Base-by-base conservation (phyloP, 2,329 filamentous ascomycete species). In the Botrytis pseudocinerea region DNA sequence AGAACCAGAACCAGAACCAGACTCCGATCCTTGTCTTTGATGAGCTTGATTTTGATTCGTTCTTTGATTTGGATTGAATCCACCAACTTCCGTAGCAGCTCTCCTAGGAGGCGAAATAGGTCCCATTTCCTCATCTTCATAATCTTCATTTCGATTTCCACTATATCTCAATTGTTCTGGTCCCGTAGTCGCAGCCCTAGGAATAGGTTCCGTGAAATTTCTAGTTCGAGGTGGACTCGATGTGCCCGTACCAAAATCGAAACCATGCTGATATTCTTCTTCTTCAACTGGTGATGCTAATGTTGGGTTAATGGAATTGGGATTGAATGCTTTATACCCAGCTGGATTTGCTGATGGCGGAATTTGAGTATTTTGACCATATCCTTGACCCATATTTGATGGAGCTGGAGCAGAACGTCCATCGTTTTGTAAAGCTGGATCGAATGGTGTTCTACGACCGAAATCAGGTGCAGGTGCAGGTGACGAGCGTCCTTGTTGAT, bases 101-200 rank as follows among this genome's bases (percentile, higher is more conserved):
- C 69, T 71, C 20, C 59, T 64, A 28, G 69, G 69, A 40, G 42
- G 9, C 18, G 46, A n/a, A 35, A 69, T 51, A 9, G 44, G 12
- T 40, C 44, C 44, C 40, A 71, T 54, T 54, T 64, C 44, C 35
- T 70, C 59, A 70, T 71, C 69, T 18, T 12, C 42, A 70, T 62
- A 62, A 40, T 38, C 32, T 46, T 48, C 69, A 46, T 48, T 63
- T 62, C 69, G 48, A 6, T 32, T 64, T 16, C 59, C 44, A 38
- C 22, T 28, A 18, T 14, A 40, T 51, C 46, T 28, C 9, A 54
- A 28, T 54, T 66, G 64, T 9, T 25, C 32, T 22, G 59, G 59
- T 14, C 44, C 59, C 22, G 69, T 25, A 38, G 59, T 71, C 14
- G 59, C 60, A 18, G 69, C 69, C n/a, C 69, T 71, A 22, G 44